Evolutionary conservation across 2,329 filamentous ascomycete species (phyloP).

Genomic region (Cladosporium sp.): DNA sequence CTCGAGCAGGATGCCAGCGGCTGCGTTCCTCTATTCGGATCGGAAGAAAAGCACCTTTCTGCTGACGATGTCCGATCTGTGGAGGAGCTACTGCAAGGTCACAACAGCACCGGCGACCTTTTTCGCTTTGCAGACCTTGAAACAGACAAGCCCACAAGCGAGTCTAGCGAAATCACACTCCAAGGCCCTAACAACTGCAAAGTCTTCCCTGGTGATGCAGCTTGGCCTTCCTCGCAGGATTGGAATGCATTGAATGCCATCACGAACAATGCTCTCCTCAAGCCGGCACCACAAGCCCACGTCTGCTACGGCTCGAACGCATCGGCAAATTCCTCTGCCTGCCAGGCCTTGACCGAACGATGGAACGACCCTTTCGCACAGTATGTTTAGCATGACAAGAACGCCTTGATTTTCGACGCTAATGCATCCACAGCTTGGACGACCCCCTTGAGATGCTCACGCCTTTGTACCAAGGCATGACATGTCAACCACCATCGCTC

Average conservation of each 20-base stretch:
- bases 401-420: too few relatives aligned
- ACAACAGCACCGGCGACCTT: background rate
- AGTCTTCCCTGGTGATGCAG: constrained; percentile 8
- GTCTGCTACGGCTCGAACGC: constrained; percentile 12
- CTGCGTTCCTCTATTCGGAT: background rate
- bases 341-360: constrained; percentile 8
- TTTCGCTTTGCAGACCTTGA: background rate
- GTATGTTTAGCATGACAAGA: too few relatives aligned
- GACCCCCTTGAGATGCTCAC: constrained; percentile 16
- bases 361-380: constrained; percentile 15
- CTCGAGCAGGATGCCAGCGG: background rate
- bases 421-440: constrained; percentile 3
- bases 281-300: constrained; percentile 13
- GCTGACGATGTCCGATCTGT: background rate
- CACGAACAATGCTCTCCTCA: constrained; percentile 13
- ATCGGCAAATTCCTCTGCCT: constrained; percentile 10
- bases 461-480: constrained; percentile 14
- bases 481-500: constrained; percentile 11
- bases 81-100: background rate
- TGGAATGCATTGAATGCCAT: constrained; percentile 15
- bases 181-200: constrained; percentile 11
- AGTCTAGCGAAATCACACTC: background rate
- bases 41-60: background rate
- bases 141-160: background rate
- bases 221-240: constrained; percentile 6